Evolutionary conservation across 495 filamentous ascomycete genomes (phyloP).

Genomic region (Rhypophila decipiens): DNA sequence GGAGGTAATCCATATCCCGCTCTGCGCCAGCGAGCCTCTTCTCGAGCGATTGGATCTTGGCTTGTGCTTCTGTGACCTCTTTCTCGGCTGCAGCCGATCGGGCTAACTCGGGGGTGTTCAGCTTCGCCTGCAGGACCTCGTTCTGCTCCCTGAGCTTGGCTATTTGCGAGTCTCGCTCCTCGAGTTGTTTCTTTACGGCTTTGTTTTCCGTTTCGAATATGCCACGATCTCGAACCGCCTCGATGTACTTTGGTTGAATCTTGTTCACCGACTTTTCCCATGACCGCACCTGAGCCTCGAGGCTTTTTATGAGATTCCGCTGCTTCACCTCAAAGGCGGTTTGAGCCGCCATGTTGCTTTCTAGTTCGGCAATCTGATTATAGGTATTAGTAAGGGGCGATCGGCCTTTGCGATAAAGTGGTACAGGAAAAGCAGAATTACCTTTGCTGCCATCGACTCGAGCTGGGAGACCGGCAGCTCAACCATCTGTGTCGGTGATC

Average conservation of each 20-base stretch:
- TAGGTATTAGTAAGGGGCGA: background rate
- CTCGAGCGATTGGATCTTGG: conserved; percentile 32
- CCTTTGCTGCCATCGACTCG: conserved; percentile 28
- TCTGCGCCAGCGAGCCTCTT: conserved; percentile 33
- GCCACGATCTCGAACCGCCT: conserved; percentile 32
- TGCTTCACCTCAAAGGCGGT: conserved; percentile 15
- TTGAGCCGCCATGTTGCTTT: conserved; percentile 20
- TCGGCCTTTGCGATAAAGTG: background rate
- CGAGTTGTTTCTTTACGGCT: conserved; percentile 40
- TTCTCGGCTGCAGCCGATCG: conserved; percentile 41
- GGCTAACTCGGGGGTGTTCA: conserved; percentile 42
- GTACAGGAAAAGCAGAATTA: too few relatives aligned
- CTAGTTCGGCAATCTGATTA: conserved; percentile 23
- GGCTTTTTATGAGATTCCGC: conserved; percentile 20
- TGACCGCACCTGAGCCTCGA: conserved; percentile 25
- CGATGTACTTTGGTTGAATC: conserved; percentile 26
- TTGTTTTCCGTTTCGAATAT: conserved; percentile 35
- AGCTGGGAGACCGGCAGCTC: conserved; percentile 30
- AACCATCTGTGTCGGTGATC: conserved; percentile 1
- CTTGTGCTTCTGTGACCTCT: conserved; percentile 21
- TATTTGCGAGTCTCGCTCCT: too few relatives aligned
- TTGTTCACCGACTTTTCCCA: conserved; percentile 19
- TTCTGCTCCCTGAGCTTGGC: conserved; percentile 44
- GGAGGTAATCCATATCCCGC: conserved; percentile 52
- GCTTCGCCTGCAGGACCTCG: conserved; percentile 38